Conservation (phyloP, 305 asterid genomes). For the Withania somnifera region DNA sequence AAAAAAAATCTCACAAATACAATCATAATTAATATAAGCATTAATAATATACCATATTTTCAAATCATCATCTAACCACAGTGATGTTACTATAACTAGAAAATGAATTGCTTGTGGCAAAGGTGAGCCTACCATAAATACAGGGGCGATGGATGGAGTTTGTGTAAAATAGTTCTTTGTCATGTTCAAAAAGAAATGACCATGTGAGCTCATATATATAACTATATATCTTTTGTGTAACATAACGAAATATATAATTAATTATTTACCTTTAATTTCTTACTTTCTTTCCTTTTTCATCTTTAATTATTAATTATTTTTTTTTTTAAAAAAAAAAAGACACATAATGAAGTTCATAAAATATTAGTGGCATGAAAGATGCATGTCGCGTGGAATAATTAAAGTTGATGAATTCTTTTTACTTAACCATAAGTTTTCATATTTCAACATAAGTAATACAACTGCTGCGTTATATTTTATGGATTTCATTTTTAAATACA, state of each 20-base stretch:
- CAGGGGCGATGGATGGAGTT: not conserved
- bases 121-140: not conserved
- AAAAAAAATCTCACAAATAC: too few relatives aligned
- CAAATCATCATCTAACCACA: too few relatives aligned
- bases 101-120: not conserved
- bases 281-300: not conserved
- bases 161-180: not conserved
- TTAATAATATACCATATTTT: too few relatives aligned
- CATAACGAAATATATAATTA: not conserved
- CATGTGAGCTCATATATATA: slow-evolving; percentile 5
- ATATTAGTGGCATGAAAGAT: not conserved
- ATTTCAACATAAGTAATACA: not conserved
- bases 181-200: slow-evolving; percentile 5
- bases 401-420: not conserved
- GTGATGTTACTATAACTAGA: not conserved
- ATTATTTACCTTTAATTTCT: slow-evolving; percentile 1
- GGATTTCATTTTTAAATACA: too few relatives aligned
- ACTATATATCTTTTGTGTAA: not conserved
- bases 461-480: not conserved
- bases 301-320: not conserved
- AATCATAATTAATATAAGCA: too few relatives aligned
- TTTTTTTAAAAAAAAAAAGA: not conserved
- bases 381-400: not conserved
- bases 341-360: not conserved
- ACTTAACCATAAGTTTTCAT: not conserved